These are phyloP conservation scores for Clonostachys sp. DNA, from an alignment of 2,329 filamentous ascomycete genomes.

Conservation along the genomic window DNA sequence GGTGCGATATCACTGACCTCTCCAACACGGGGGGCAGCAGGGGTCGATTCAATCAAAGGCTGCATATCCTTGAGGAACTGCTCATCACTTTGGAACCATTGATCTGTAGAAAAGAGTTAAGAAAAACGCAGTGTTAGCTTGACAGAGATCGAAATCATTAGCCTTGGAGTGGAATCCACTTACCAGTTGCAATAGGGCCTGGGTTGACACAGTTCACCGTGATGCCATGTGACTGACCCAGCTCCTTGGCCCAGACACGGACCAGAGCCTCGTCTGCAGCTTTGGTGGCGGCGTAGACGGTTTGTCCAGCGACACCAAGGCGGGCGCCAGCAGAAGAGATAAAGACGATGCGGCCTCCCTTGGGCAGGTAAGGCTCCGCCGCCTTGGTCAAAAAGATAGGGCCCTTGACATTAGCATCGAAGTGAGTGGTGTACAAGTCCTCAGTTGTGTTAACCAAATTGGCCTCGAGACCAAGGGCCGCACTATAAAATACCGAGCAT, in stretches of 20 bases:
- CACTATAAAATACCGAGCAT: background rate
- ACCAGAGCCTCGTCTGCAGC: conserved; percentile 20
- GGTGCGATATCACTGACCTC: conserved; percentile 21
- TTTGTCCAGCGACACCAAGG: conserved; percentile 8
- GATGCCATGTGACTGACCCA: conserved; percentile 20
- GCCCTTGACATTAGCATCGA: conserved; percentile 9
- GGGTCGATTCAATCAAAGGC: conserved; percentile 19
- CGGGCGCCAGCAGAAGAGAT: conserved; percentile 11
- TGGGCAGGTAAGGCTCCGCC: conserved; percentile 18
- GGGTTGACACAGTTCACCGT: conserved; percentile 24
- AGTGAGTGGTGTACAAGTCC: conserved; percentile 5
- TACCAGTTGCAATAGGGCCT: conserved; percentile 14
- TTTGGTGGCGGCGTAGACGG: conserved; percentile 25
- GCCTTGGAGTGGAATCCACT: conserved; percentile 20
- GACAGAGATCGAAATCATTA: conserved; percentile 5
- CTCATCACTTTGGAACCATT: conserved; percentile 16
- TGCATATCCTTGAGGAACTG: conserved; percentile 22
- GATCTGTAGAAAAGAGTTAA: conserved; percentile 4
- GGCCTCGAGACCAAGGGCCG: conserved; percentile 6
- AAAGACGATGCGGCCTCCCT: conserved; percentile 16
- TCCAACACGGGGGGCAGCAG: conserved; percentile 17
- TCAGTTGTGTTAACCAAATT: conserved; percentile 9
- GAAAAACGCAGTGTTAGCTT: background rate
- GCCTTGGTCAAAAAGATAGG: conserved; percentile 17
- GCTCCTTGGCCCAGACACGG: conserved; percentile 23